Base-by-base conservation (phyloP, 2,329 filamentous ascomycete species). In the Fusarium cyanostomum region DNA sequence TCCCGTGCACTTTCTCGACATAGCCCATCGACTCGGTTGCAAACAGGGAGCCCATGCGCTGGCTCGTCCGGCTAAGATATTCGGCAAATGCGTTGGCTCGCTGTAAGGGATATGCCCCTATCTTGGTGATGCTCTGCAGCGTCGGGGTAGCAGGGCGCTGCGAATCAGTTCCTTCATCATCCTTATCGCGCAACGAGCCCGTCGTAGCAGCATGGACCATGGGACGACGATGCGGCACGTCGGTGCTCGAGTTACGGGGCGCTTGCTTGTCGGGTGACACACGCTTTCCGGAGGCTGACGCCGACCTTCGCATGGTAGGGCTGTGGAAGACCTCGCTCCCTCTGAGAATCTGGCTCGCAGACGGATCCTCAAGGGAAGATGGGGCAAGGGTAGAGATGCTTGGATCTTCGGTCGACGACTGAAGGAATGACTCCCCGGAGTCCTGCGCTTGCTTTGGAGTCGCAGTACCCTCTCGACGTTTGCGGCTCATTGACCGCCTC, bases 1-100 rank as follows among this genome's bases (percentile, higher is more conserved):
- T 98, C 33, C 93, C 94, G 0, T 94, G 96, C 0, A 98, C 94
- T 75, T 97, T 98, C 72, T 96, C 94, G 28, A 97, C 90, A 73
- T 98, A 98, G 2, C 92, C 93, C 89, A 97, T 96, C 1, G 94
- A 96, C 74, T 97, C 94, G 0, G 90, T 92, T 7, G 94, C 92
- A 41, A 98, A 79, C 8, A 96, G 79, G 26, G 83, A 92, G 59
- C 92, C 92, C 88, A 98, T 92, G 30, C 88, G 87, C 67, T 91
- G 91, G 18, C 92, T 90, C 18, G 91, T 88, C 53, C 84, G 89
- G 71, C 91, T 92, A 48, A 97, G 81, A 72, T 93, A 97, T 42
- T 89, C 92, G 8, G 93, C 92, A 72, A 97, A 85, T 2, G 89
- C 89, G 9, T 91, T 91, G 1, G 93, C 94, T 59, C 92, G 88